Evolutionary conservation across 2,329 filamentous ascomycete species (phyloP), one percentile per base, ranked within the genome.

Genomic region (Coniochaeta sp.): DNA sequence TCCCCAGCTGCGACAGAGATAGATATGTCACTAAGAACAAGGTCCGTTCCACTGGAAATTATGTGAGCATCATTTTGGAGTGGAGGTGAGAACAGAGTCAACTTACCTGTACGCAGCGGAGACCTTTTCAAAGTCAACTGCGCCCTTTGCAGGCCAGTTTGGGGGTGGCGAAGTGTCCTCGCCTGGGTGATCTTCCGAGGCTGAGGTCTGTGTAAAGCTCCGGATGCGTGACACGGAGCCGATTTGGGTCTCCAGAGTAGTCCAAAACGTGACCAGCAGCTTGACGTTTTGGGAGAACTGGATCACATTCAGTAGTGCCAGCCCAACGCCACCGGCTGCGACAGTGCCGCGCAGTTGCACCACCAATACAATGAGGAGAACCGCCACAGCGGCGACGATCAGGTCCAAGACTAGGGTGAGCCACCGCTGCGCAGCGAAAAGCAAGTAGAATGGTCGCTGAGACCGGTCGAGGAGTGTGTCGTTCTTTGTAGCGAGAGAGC

Each of bases 401-500:
- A 73, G 55, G 40, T 71, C 64, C 6, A 73, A 58, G 1, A 70
- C 67, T 1, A 73, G 57, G 0, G 62, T 65, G 3, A 74, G 62
- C 80, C 81, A 84, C 31, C 77, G 70, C 59, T 85, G 82, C 3
- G 82, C 71, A 33, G 74, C 73, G 52, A 71, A 76, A 6, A 83
- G 67, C 0, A 82, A 68, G 57, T 85, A 85, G 48, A 76, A 79
- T 0, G 81, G 79, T 20, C 68, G 64, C 56, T 84, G 81, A 0
- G 79, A 80, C 6, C 64, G 63, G 53, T 83, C 76, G 1, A 84
- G 64, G 0, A 79, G 67, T 4, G 58, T 55, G 14, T 74, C 62
- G 51, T 78, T 80, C 54, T 70, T 70, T 26, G 71, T 57, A 14
- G 72, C 64, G 51, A 73, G 68, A 6, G 63, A 59, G 1, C 64